Percentiles rank a stretch among this genome's conserved stretches.
These are phyloP conservation scores for Acacia melanoxylon DNA, from an alignment of 306 rosid genomes.

Conservation along the genomic window DNA sequence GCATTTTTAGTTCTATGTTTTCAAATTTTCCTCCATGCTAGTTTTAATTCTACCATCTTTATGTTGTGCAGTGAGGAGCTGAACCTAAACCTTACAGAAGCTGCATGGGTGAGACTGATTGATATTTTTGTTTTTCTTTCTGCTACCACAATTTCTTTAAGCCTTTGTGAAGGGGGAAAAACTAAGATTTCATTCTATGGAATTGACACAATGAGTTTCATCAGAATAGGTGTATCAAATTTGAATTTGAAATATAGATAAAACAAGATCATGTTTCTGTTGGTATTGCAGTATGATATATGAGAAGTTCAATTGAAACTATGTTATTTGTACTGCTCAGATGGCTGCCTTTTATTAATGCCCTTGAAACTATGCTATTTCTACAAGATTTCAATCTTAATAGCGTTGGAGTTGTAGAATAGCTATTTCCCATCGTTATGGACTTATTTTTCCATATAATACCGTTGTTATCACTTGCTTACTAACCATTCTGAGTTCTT, in stretches of 20 bases:
- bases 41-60: constrained; percentile 36
- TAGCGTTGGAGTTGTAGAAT: background rate
- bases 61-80: constrained; percentile 83
- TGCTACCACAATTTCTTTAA: constrained; percentile 14
- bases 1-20: constrained; percentile 21
- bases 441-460: background rate
- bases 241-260: background rate
- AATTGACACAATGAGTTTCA: background rate
- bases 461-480: background rate
- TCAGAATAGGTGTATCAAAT: background rate
- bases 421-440: background rate
- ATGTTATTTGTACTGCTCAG: background rate
- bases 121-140: constrained; percentile 4
- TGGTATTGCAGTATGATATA: background rate
- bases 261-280: background rate
- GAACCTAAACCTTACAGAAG: constrained; percentile 85
- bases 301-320: background rate
- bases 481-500: constrained; percentile 11
- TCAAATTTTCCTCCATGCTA: constrained; percentile 6
- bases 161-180: background rate
- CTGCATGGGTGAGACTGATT: constrained; percentile 80
- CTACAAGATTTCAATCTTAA: no score
- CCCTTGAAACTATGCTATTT: no score
- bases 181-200: constrained; percentile 3
- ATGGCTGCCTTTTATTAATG: background rate